These are phyloP conservation scores for Luvunga scandens DNA, from an alignment of 345 rosid species.

Conservation along the genomic window DNA sequence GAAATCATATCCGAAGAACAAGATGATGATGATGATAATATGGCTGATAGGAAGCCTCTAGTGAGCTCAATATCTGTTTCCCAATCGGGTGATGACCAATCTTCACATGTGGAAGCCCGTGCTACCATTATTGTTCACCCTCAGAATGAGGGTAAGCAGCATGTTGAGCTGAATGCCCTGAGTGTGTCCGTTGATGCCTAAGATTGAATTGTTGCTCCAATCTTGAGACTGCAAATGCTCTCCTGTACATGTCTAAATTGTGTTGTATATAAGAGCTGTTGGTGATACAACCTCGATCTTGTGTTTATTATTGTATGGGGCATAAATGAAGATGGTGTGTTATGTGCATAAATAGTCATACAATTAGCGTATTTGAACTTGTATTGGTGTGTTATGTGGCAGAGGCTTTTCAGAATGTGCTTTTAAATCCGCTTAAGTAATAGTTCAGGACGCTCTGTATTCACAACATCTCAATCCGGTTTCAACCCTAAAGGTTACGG, in stretches of 20 bases:
- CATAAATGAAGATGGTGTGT: too few species aligned
- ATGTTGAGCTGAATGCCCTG: conserved; percentile 65
- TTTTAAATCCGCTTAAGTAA: too few species aligned
- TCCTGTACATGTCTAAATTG: background rate
- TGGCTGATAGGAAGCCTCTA: conserved; percentile 18
- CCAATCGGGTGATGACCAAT: conserved; percentile 27
- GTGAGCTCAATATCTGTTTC: conserved; percentile 65
- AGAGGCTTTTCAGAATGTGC: too few species aligned
- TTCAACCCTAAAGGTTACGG: too few species aligned
- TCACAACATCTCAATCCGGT: too few species aligned
- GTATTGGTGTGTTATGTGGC: too few species aligned
- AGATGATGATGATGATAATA: conserved; percentile 19
- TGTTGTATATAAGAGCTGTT: background rate
- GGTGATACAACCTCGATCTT: background rate
- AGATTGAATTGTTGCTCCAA: background rate
- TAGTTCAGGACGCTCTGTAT: too few species aligned
- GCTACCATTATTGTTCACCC: conserved; percentile 61
- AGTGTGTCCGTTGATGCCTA: conserved; percentile 71
- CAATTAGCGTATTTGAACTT: too few species aligned
- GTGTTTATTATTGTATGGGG: too few species aligned
- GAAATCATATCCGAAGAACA: conserved; percentile 56
- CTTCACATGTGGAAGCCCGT: conserved; percentile 48
- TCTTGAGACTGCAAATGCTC: too few species aligned
- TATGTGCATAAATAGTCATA: too few species aligned
- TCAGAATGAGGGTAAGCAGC: conserved; percentile 61